Evolutionary conservation across 345 rosid genomes (phyloP).

Genomic region (Microthlaspi erraticum): DNA sequence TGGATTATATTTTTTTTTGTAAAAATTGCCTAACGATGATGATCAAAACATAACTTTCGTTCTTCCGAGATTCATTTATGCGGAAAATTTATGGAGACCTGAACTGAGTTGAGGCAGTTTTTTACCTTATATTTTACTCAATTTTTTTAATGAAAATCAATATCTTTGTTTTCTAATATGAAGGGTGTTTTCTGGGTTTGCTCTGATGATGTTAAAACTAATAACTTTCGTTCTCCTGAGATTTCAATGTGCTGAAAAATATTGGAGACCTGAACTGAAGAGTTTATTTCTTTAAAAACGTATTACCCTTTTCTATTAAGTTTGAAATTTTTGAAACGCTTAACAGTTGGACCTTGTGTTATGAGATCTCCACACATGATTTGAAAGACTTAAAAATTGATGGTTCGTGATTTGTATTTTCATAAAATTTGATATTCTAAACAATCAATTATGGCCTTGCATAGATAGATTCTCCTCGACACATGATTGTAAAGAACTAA

Average conservation of each 20-base stretch:
- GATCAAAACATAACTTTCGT: conserved; percentile 48
- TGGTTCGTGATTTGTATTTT: no score
- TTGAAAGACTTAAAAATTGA: no score
- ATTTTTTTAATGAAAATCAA: neutral
- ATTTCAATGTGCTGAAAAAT: conserved; percentile 32
- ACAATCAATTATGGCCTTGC: no score
- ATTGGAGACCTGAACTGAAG: conserved; percentile 48
- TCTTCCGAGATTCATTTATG: conserved; percentile 40
- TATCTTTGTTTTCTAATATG: neutral
- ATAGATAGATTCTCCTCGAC: no score
- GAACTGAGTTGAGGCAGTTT: conserved; percentile 41
- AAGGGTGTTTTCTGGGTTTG: neutral
- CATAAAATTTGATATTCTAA: no score
- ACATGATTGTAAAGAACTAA: no score
- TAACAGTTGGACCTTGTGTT: no score
- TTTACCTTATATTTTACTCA: neutral
- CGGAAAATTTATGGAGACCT: conserved; percentile 47
- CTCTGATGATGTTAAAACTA: conserved; percentile 40
- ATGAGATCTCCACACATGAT: no score
- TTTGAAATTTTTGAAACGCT: no score
- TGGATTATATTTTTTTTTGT: neutral
- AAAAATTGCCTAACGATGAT: conserved; percentile 38
- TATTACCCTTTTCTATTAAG: no score
- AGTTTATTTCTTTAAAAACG: neutral
- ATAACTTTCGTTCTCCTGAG: conserved; percentile 45